Evolutionary conservation across 2,329 filamentous ascomycete genomes (phyloP).

Genomic region (Neofusicoccum kwambonambiense): DNA sequence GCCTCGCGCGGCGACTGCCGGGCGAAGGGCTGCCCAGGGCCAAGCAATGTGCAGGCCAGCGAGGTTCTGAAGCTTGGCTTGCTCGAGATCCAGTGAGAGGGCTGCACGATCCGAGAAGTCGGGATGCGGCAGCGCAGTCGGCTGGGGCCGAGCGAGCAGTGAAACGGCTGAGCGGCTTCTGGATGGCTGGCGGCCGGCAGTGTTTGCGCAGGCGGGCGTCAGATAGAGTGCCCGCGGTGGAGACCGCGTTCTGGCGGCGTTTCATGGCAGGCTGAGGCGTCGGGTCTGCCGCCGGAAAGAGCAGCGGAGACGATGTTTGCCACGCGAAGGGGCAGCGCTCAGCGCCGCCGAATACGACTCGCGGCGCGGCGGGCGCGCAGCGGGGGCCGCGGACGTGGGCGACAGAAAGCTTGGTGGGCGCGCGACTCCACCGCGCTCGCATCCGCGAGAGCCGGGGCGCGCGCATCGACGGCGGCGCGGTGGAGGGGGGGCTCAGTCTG

Average conservation of each 20-base stretch:
- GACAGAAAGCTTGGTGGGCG: not conserved
- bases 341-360: not conserved
- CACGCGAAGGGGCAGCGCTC: not conserved
- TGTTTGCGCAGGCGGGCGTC: not conserved
- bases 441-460: not conserved
- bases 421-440: not conserved
- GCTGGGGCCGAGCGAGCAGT: not conserved
- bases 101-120: not conserved
- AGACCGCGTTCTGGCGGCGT: not conserved
- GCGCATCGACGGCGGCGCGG: not conserved
- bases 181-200: not conserved
- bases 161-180: not conserved
- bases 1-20: not conserved
- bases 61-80: not conserved
- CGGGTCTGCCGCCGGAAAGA: not conserved
- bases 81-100: not conserved
- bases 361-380: not conserved
- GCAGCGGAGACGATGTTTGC: constrained; percentile 8
- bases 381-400: not conserved
- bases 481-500: not conserved
- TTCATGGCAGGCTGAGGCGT: not conserved
- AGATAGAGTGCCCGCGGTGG: constrained; percentile 1
- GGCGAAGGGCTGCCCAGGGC: not conserved
- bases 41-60: not conserved
- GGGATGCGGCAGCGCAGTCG: not conserved